Evolutionary conservation across 2,329 filamentous ascomycete genomes (phyloP).

Genomic region (Plenodomus biglobosus): DNA sequence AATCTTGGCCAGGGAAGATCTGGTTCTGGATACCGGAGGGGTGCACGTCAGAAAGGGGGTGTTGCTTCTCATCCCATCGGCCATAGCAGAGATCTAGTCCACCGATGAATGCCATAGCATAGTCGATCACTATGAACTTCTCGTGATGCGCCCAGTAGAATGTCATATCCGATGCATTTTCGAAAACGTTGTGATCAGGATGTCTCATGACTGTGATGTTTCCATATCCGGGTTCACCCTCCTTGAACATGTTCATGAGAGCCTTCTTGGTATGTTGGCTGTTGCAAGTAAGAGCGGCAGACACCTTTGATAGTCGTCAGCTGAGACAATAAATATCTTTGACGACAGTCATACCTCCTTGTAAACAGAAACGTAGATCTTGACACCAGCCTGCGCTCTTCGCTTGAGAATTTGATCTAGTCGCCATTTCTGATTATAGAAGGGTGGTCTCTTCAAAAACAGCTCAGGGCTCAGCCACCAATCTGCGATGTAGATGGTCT

Average conservation of each 20-base stretch:
- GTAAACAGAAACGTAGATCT: slow-evolving; percentile 92
- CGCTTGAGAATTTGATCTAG: slow-evolving; percentile 86
- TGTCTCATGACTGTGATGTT: slow-evolving; percentile 91
- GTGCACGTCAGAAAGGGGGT: slow-evolving; percentile 83
- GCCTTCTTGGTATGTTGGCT: slow-evolving; percentile 90
- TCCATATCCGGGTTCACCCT: slow-evolving; percentile 77
- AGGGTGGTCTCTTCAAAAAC: slow-evolving; percentile 81
- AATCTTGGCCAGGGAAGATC: slow-evolving; percentile 93
- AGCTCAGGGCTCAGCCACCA: slow-evolving; percentile 96
- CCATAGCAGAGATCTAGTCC: slow-evolving; percentile 95
- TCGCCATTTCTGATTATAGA: slow-evolving; percentile 79
- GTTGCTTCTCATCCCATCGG: slow-evolving; percentile 86
- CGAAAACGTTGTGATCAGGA: slow-evolving; percentile 91
- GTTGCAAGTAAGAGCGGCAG: slow-evolving; percentile 74
- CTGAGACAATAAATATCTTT: no score
- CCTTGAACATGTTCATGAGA: slow-evolving; percentile 75
- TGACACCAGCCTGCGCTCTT: slow-evolving; percentile 86
- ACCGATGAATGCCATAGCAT: slow-evolving; percentile 86
- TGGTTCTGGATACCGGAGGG: slow-evolving; percentile 79
- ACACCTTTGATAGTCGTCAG: slow-evolving; percentile 29
- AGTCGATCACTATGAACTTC: slow-evolving; percentile 95
- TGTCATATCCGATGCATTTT: slow-evolving; percentile 93
- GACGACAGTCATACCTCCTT: slow-evolving; percentile 62
- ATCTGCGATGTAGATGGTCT: slow-evolving; percentile 93
- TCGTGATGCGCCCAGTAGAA: slow-evolving; percentile 99